Conservation (phyloP, 2,329 filamentous ascomycete genomes). For the Aspergillus sp. region DNA sequence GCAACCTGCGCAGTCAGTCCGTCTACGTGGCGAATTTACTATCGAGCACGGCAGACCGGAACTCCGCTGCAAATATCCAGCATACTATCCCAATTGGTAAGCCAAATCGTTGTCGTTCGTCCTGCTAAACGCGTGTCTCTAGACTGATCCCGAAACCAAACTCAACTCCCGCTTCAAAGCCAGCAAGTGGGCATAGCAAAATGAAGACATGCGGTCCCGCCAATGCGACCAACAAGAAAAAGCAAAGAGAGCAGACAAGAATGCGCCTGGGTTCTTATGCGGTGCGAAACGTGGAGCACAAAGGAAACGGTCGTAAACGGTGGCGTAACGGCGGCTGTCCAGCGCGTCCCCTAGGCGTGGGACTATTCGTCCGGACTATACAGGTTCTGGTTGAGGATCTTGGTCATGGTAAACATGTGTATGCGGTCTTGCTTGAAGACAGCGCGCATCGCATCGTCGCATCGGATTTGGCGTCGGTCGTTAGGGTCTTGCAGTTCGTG, state of each 20-base stretch:
- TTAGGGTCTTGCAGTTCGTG: conserved; percentile 80
- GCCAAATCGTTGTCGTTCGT: conserved; percentile 1
- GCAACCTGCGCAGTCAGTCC: too few species aligned
- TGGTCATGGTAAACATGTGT: conserved; percentile 99
- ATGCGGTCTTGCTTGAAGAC: conserved; percentile 87
- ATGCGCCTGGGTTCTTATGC: conserved; percentile 24
- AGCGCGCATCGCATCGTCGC: conserved; percentile 81
- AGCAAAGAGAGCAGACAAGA: conserved; percentile 8
- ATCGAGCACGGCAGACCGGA: conserved; percentile 5
- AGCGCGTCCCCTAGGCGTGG: conserved; percentile 7
- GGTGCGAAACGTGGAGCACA: conserved; percentile 15
- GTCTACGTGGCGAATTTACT: not conserved
- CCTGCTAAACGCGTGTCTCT: conserved; percentile 9
- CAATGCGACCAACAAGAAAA: conserved; percentile 10
- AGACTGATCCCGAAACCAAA: conserved; percentile 13
- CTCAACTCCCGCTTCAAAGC: conserved; percentile 27
- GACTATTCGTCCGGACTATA: conserved; percentile 68
- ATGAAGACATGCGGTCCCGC: conserved; percentile 6
- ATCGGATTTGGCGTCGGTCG: conserved; percentile 86
- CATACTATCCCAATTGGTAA: too few species aligned
- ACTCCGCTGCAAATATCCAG: too few species aligned
- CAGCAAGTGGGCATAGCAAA: conserved; percentile 10
- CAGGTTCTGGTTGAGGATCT: conserved; percentile 79
- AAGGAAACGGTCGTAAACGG: conserved; percentile 17
- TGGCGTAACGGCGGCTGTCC: conserved; percentile 9